phyloP scores from a whole-genome alignment of 495 filamentous ascomycete genomes.

The Aspergillus diversus region DNA sequence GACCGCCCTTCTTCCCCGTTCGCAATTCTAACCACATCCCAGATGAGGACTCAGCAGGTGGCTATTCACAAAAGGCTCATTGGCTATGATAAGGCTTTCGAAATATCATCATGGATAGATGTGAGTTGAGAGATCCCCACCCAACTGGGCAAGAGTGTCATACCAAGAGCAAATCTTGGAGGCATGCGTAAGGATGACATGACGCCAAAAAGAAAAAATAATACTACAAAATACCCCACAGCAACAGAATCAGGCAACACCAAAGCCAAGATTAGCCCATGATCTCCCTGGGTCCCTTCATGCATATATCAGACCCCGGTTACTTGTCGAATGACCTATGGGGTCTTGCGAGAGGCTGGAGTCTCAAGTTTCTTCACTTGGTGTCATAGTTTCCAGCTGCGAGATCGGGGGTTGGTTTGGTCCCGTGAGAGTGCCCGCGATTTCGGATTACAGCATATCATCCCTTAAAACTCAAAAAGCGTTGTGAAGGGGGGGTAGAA shows the following conservation, averaged over 20 bases:
- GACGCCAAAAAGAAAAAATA: conserved; percentile 1
- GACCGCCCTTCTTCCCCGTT: neutral
- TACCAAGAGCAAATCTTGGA: neutral
- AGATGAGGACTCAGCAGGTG: neutral
- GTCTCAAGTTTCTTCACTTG: neutral
- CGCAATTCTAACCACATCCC: neutral
- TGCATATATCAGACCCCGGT: conserved; percentile 14
- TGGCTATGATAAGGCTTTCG: neutral
- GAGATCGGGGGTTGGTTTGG: neutral
- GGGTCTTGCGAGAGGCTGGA: neutral
- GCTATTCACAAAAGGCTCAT: neutral
- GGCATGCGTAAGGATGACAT: neutral
- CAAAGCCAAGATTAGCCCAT: conserved; percentile 14
- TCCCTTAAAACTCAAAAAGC: conserved; percentile 8
- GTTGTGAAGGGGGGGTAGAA: too few species aligned
- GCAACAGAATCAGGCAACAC: conserved; percentile 18
- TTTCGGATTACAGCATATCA: conserved; percentile 5
- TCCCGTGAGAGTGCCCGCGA: neutral
- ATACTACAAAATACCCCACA: conserved; percentile 17
- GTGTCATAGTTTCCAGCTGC: neutral
- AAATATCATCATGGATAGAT: neutral
- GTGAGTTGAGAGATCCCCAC: neutral
- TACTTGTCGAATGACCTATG: conserved; percentile 14
- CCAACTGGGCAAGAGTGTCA: too few species aligned
- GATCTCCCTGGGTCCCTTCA: conserved; percentile 5